Evolutionary conservation across 768 basidiomycete genomes (phyloP).

Genomic region (Rossbeevera mucosa): DNA sequence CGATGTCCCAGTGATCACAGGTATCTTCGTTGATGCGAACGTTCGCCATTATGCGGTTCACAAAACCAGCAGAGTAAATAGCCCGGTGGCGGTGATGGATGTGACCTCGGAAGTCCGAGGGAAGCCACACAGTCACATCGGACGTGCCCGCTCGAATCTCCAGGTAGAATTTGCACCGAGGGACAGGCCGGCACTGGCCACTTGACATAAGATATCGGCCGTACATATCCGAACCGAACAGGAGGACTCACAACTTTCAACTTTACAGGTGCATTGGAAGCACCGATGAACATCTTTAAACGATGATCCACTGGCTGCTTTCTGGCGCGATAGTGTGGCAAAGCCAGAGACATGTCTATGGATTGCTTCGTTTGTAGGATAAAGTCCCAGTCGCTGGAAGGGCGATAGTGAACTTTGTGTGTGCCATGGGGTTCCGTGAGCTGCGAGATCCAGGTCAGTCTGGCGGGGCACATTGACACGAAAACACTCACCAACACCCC

Average conservation of each 20-base stretch:
- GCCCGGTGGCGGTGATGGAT: slow-evolving; percentile 53
- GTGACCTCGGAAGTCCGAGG: slow-evolving; percentile 71
- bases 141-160: slow-evolving; percentile 63
- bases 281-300: slow-evolving; percentile 62
- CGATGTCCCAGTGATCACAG: slow-evolving; percentile 38
- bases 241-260: slow-evolving; percentile 64
- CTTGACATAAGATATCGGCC: not conserved
- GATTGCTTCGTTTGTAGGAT: slow-evolving; percentile 49
- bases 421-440: slow-evolving; percentile 40
- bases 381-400: slow-evolving; percentile 63
- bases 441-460: slow-evolving; percentile 12
- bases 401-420: slow-evolving; percentile 61
- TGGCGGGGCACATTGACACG: not conserved
- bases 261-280: slow-evolving; percentile 51
- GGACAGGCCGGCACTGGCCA: slow-evolving; percentile 52
- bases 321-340: slow-evolving; percentile 77
- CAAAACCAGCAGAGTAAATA: slow-evolving; percentile 66
- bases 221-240: not conserved
- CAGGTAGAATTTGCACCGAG: slow-evolving; percentile 55
- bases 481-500: slow-evolving; percentile 12
- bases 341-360: slow-evolving; percentile 61
- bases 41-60: slow-evolving; percentile 59
- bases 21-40: slow-evolving; percentile 44
- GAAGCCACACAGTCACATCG: slow-evolving; percentile 71
- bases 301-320: slow-evolving; percentile 69